phyloP scores from a whole-genome alignment of 768 basidiomycete genomes.

The Amanita fuliginea region DNA sequence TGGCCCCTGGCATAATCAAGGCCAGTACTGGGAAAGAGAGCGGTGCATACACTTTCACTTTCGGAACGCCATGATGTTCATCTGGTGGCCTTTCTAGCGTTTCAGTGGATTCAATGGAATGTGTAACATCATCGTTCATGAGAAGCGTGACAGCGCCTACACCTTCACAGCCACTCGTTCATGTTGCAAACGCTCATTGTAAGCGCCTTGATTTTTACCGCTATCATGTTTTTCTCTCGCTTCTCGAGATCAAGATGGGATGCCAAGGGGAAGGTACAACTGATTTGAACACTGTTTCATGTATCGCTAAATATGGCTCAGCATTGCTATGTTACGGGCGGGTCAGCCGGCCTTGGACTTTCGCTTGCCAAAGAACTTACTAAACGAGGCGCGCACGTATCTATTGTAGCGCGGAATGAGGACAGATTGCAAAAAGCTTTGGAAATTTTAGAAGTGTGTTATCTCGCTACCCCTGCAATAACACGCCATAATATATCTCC shows the following conservation, averaged over 20 bases:
- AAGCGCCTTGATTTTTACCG: not conserved
- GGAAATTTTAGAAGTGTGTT: slow-evolving; percentile 50
- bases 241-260: slow-evolving; percentile 34
- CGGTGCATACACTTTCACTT: slow-evolving; percentile 31
- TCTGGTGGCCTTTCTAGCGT: slow-evolving; percentile 25
- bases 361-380: slow-evolving; percentile 59
- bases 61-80: slow-evolving; percentile 16
- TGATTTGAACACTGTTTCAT: not conserved
- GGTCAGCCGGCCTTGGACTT: slow-evolving; percentile 72
- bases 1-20: slow-evolving; percentile 70
- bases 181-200: not conserved
- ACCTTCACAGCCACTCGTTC: not conserved
- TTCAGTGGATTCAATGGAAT: slow-evolving; percentile 18
- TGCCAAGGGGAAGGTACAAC: slow-evolving; percentile 30
- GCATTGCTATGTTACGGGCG: slow-evolving; percentile 85
- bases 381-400: slow-evolving; percentile 66
- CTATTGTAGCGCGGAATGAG: slow-evolving; percentile 74
- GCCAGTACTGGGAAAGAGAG: slow-evolving; percentile 54
- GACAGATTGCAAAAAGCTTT: slow-evolving; percentile 51
- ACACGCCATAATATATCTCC: not conserved
- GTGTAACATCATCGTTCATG: not conserved
- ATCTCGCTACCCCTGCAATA: slow-evolving; percentile 21
- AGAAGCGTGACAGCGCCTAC: not conserved
- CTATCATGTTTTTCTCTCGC: slow-evolving; percentile 4
- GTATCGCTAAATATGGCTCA: slow-evolving; percentile 16